phyloP scores from a whole-genome alignment of 805 yeast species.

The Spathaspora passalidarum region DNA sequence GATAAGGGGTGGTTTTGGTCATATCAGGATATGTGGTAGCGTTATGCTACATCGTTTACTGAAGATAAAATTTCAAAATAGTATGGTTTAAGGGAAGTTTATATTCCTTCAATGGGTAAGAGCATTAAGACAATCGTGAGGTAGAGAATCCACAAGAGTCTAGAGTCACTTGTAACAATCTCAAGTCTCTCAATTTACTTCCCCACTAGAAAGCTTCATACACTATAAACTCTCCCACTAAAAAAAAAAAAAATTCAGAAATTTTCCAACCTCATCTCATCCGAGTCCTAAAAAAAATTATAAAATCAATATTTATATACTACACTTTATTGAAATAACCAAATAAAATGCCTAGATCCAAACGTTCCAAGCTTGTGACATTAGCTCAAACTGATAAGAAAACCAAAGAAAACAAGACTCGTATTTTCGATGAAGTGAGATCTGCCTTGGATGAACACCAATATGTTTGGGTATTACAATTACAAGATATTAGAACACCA shows the following conservation, averaged over 20 bases:
- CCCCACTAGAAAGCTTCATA: too few species aligned
- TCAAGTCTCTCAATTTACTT: too few species aligned
- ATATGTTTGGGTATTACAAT: conserved; percentile 79
- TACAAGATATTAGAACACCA: conserved; percentile 93
- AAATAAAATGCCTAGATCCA: conserved; percentile 93
- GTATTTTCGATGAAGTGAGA: conserved; percentile 89
- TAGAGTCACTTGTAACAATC: too few species aligned
- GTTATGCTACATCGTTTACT: too few species aligned
- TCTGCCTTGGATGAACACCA: conserved; percentile 71
- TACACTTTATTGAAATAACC: conserved; percentile 1
- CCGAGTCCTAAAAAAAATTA: neutral
- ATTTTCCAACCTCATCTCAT: neutral
- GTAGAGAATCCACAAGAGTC: too few species aligned
- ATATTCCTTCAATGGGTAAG: too few species aligned
- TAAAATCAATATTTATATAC: neutral
- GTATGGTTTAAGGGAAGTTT: too few species aligned
- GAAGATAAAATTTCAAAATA: too few species aligned
- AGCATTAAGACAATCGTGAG: too few species aligned
- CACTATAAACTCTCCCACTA: neutral
- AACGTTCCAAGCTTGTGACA: conserved; percentile 93
- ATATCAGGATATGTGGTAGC: too few species aligned
- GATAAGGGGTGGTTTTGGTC: too few species aligned
- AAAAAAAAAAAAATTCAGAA: neutral
- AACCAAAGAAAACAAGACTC: conserved; percentile 87
- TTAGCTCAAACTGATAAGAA: conserved; percentile 95